Evolutionary conservation across 768 basidiomycete genomes (phyloP).

Genomic region (Rhodotorula graminis): DNA sequence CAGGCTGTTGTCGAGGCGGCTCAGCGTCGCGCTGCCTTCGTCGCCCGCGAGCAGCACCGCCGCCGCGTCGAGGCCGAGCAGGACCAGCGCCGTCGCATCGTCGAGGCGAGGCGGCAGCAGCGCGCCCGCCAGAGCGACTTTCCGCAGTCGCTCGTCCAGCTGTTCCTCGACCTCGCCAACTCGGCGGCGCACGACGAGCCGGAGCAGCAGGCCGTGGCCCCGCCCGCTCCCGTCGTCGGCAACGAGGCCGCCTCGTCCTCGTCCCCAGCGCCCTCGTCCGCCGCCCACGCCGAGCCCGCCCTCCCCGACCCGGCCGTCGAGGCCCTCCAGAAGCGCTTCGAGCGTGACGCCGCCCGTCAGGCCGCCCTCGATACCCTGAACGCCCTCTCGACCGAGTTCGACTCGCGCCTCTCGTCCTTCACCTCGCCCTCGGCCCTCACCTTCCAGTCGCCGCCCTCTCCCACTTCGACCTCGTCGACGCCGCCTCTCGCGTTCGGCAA

Average conservation of each 20-base stretch:
- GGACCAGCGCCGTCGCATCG: background rate
- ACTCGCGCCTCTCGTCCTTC: slow-evolving; percentile 52
- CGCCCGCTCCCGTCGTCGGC: background rate
- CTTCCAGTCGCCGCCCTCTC: slow-evolving; percentile 44
- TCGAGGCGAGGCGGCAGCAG: background rate
- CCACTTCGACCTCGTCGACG: background rate
- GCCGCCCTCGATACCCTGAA: slow-evolving; percentile 50
- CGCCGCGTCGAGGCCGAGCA: background rate
- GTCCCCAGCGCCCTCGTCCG: too few relatives aligned
- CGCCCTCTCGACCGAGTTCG: slow-evolving; percentile 52
- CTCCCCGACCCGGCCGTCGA: background rate
- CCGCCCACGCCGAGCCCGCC: background rate
- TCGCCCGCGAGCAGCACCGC: background rate
- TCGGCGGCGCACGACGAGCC: background rate
- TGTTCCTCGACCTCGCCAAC: background rate
- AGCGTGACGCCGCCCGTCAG: slow-evolving; percentile 12
- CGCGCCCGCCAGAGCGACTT: background rate
- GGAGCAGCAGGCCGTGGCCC: background rate
- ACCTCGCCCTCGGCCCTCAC: slow-evolving; percentile 26
- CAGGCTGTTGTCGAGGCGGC: background rate
- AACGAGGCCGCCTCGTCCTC: too few relatives aligned
- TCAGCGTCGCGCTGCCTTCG: background rate
- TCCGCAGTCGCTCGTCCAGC: background rate
- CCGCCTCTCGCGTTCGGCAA: slow-evolving; percentile 57
- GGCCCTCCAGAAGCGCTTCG: slow-evolving; percentile 12